Evolutionary conservation across 495 filamentous ascomycete genomes (phyloP).

Genomic region (Hypoxylon trugodes): DNA sequence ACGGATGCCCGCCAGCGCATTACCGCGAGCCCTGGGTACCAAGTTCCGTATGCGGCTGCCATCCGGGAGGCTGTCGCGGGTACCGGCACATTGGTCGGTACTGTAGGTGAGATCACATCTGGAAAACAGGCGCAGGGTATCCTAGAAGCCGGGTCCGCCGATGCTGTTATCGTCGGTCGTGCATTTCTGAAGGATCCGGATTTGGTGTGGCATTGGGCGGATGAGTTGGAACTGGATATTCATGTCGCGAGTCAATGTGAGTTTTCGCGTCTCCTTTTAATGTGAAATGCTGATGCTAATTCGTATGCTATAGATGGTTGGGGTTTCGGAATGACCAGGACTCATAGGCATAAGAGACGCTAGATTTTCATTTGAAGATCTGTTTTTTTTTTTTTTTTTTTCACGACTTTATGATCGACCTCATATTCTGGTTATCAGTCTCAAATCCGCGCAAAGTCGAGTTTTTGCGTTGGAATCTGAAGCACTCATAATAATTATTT

Average conservation of each 20-base stretch:
- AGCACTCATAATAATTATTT: no score
- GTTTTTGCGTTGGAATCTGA: no score
- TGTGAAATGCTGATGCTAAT: not conserved
- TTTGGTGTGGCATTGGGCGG: slow-evolving; percentile 72
- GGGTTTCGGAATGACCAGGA: slow-evolving; percentile 34
- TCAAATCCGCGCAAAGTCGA: no score
- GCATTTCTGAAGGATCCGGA: slow-evolving; percentile 75
- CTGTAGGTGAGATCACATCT: slow-evolving; percentile 69
- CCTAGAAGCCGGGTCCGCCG: slow-evolving; percentile 63
- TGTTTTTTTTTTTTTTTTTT: no score
- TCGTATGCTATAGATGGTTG: slow-evolving; percentile 21
- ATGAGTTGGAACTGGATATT: slow-evolving; percentile 70
- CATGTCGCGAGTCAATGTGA: slow-evolving; percentile 66
- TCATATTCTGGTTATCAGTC: no score
- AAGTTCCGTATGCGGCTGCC: slow-evolving; percentile 68
- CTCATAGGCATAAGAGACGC: slow-evolving; percentile 23
- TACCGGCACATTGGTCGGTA: slow-evolving; percentile 62
- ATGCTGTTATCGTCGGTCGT: slow-evolving; percentile 68
- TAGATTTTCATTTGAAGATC: not conserved
- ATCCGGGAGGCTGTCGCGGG: slow-evolving; percentile 69
- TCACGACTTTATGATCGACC: no score
- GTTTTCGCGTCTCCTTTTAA: not conserved
- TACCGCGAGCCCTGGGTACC: slow-evolving; percentile 62
- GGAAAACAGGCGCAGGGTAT: slow-evolving; percentile 56
- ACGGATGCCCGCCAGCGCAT: slow-evolving; percentile 59